Percentiles rank a stretch among this genome's conserved stretches.
These are phyloP conservation scores for Fraxinus ornus DNA, from an alignment of 305 asterid species.

Conservation along the genomic window DNA sequence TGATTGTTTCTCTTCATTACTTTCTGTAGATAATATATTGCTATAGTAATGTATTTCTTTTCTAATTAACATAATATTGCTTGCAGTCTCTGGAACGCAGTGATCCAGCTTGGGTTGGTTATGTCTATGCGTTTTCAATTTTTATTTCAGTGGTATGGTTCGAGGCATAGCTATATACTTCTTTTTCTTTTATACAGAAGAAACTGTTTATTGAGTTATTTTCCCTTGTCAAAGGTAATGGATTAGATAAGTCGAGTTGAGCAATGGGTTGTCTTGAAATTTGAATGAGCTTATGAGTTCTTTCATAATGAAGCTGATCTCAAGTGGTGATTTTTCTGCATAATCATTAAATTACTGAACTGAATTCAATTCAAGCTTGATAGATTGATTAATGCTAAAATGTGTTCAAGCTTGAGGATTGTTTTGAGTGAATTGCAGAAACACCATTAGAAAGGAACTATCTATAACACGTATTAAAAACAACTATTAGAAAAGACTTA, in stretches of 20 bases:
- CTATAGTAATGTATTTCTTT: constrained; percentile 21
- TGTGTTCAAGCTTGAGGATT: background rate
- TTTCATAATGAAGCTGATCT: background rate
- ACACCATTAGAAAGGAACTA: background rate
- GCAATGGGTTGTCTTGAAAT: background rate
- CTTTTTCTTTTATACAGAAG: constrained; percentile 1
- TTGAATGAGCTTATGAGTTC: background rate
- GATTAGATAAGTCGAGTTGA: background rate
- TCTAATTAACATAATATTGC: constrained; percentile 26
- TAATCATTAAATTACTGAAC: background rate
- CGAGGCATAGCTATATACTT: constrained; percentile 16
- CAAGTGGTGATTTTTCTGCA: background rate
- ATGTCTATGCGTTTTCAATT: constrained; percentile 73
- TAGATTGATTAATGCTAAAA: background rate
- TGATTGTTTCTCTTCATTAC: constrained; percentile 9
- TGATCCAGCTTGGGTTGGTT: constrained; percentile 88
- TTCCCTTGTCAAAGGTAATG: background rate
- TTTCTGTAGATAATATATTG: constrained; percentile 11
- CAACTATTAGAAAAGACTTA: background rate
- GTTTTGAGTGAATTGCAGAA: background rate
- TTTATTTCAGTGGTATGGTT: constrained; percentile 80
- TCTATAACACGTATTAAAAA: background rate
- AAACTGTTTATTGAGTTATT: background rate
- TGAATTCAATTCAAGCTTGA: background rate
- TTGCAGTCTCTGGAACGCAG: constrained; percentile 89